Evolutionary conservation across 768 basidiomycete species (phyloP).

Genomic region (Sistotremastrum suecicum): DNA sequence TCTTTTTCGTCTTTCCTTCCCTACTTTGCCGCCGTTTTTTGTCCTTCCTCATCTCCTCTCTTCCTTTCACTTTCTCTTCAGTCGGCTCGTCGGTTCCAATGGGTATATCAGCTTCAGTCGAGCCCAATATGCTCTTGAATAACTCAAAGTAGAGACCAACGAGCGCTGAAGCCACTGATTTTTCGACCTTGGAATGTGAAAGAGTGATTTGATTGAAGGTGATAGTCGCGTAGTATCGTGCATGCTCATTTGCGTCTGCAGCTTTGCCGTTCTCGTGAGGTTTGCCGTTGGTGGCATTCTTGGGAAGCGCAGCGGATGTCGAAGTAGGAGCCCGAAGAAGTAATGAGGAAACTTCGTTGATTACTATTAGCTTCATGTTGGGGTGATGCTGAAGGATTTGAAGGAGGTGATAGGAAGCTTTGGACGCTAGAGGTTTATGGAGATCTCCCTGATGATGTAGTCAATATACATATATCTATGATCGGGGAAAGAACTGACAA

Average conservation of each 20-base stretch:
- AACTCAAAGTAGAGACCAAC: conserved; percentile 91
- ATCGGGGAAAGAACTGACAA: conserved; percentile 33
- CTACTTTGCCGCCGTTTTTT: conserved; percentile 16
- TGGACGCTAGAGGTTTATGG: conserved; percentile 76
- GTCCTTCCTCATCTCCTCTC: conserved; percentile 17
- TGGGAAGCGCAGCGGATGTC: conserved; percentile 19
- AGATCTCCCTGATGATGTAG: conserved; percentile 56
- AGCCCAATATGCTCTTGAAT: conserved; percentile 74
- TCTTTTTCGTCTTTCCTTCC: conserved; percentile 28
- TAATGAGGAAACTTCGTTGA: conserved; percentile 72
- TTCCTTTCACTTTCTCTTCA: conserved; percentile 24
- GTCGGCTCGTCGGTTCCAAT: conserved; percentile 16
- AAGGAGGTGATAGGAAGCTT: conserved; percentile 80
- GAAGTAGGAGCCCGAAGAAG: conserved; percentile 42
- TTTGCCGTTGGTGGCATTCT: conserved; percentile 12
- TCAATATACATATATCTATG: not conserved
- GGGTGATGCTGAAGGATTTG: conserved; percentile 86
- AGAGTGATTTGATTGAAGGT: conserved; percentile 92
- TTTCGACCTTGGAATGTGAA: conserved; percentile 39
- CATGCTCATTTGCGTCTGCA: conserved; percentile 45
- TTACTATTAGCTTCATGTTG: conserved; percentile 80
- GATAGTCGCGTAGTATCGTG: conserved; percentile 82
- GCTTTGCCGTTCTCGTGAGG: conserved; percentile 8
- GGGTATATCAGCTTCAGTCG: conserved; percentile 26
- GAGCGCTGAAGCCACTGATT: conserved; percentile 59